A percentile compares a stretch with the other conserved stretches of the same genome.
Evolutionary conservation across 2,329 filamentous ascomycete genomes (phyloP).

Genomic region (Mariannaea sp.): DNA sequence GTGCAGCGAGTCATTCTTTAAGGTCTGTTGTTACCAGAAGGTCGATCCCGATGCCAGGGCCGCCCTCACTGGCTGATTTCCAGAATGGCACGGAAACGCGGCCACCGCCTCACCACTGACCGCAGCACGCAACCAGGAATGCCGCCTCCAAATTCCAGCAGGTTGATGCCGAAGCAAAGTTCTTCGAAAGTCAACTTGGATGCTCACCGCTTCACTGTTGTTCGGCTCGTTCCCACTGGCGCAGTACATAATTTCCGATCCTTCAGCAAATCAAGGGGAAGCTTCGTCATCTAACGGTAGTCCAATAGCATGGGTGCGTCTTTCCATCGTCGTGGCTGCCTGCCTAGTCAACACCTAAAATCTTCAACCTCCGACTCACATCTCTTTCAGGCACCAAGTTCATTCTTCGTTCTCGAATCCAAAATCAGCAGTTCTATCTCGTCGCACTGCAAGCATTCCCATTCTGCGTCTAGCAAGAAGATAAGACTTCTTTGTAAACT

Average conservation of each 20-base stretch:
- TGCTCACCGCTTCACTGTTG: background rate
- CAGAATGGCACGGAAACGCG: background rate
- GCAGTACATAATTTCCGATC: background rate
- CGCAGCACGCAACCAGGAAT: background rate
- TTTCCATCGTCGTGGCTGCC: background rate
- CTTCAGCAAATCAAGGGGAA: background rate
- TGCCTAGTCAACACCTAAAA: background rate
- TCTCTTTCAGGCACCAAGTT: background rate
- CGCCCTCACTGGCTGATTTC: background rate
- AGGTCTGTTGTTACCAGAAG: background rate
- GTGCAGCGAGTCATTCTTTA: background rate
- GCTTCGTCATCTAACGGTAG: background rate
- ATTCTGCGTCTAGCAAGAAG: too few relatives aligned
- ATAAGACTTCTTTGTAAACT: too few relatives aligned
- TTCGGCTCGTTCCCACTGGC: background rate
- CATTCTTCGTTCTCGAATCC: background rate
- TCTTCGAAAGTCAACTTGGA: background rate
- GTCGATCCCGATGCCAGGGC: background rate
- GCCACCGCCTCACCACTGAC: background rate
- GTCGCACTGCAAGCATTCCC: background rate
- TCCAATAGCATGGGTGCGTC: background rate
- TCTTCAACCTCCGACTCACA: background rate
- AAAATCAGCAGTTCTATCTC: background rate
- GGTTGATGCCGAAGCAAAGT: background rate
- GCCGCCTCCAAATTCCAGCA: background rate